Evolutionary conservation across 169 alveolate species (phyloP), one percentile per base, ranked within the genome.

Genomic region (Cryptosporidium baileyi): DNA sequence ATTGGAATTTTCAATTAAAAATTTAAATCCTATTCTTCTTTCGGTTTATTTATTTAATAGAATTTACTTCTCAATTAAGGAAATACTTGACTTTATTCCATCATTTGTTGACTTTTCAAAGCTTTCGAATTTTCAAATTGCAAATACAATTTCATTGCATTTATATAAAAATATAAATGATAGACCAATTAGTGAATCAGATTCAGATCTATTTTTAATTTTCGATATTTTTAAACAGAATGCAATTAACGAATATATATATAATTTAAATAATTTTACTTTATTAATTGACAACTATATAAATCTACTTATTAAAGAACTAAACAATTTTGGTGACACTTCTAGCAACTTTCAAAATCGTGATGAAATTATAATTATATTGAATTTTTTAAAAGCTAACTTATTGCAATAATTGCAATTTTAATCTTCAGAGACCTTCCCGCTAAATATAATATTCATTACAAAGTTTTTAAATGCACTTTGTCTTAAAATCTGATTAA

Each of bases 191-290:
- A 26, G 62, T 65, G 81, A 65, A n/a, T 65, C 81, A 17, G 81
- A 65, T 49, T 32, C 81, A 24, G 81, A 65, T 49, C 47, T 65
- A 41, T 47, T 65, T 26, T 13, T 65, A 22, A 65, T 65, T 17
- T 65, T 65, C 8, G 45, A 65, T 47, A 0, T 65, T 44, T 65
- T 65, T 26, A 65, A 28, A 30, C 81, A 65, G 47, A 65, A 51
- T 22, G 2, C 49, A 47, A 28, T 1, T 24, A 51, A 4, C 13
- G 47, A 45, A 28, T 51, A 47, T 51, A 49, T 36, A 9, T 19
- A 47, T 47, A 8, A 65, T 51, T 62, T 19, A 30, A n/a, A 45
- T 45, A 5, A 44, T 28, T n/a, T 65, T 13, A 9, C 4, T 32
- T 65, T 62, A 47, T 22, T 28, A 30, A 44, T 65, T 28, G 22